Evolutionary conservation across 257 asterid species (phyloP), one percentile per base, ranked within the genome.

Genomic region (Penstemon davidsonii): DNA sequence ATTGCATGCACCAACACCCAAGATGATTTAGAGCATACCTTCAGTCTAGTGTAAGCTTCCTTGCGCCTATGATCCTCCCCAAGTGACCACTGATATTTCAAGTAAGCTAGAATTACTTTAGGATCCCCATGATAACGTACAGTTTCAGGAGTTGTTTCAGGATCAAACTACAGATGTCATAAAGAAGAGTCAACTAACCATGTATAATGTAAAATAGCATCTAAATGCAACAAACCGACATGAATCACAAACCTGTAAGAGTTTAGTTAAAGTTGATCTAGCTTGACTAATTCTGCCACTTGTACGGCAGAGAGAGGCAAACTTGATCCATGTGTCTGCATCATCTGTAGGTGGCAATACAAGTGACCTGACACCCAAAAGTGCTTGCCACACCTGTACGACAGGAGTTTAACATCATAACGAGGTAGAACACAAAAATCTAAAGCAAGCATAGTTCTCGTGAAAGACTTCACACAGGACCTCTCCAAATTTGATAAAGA

Each of bases 241-340:
- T 64, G 69, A 40, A 64, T 70, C 47, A 66, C 72, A 72, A 66
- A 94, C 99, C 96, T 88, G 97, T 70, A 91, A 82, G 78, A 94
- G 95, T 78, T 94, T 91, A 64, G 82, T 84, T 77, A 94, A 77
- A 58, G 99, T 94, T 56, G 96, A 88, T 83, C 85, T 87, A 69
- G 99, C 97, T 78, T 91, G 99, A 79, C 96, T 88, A 56, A 94
- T 91, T 79, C 99, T 84, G 83, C 97, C 96, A 86, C 88, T 91
- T 83, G 86, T 87, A 62, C 99, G 97, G 81, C 99, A 94, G 67
- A 94, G 94, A 38, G 95, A 91, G 49, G 96, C 96, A 82, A 94
- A 94, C 76, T 94, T 88, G 81, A 89, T 89, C 99, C 99, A 94
- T 60, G 96, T 91, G 80, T 91, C 99, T 7, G 89, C 85, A 77